Base-by-base conservation (phyloP, 148 eudicot species). In the Rhododendron ovatum region DNA sequence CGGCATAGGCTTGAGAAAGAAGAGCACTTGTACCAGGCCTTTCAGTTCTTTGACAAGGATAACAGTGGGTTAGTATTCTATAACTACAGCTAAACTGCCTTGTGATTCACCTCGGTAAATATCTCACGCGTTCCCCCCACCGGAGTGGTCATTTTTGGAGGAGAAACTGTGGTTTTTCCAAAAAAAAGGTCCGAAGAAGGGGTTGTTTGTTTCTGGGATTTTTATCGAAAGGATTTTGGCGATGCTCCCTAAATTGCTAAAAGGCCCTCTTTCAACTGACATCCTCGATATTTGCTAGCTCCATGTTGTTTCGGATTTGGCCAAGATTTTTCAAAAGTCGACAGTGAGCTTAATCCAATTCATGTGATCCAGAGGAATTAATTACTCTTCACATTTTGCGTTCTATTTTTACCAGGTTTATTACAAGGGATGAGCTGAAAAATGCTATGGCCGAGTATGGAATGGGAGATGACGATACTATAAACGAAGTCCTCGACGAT, bases 381-480 rank as follows among this genome's bases (percentile, higher is more conserved):
- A 7, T 59, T 22, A 20, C 24, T 57, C 3, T 1, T 26, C 50
- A 17, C 18, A 39, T 12, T 48, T 73, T 65, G 63, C 39, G n/a
- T 80, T 80, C 2, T 13, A 5, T 39, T 0, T 43, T 76, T n/a
- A 26, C 41, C 90, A 96, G 98, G 88, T 90, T 81, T 86, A 96
- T 96, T 17, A 95, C 99, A 45, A 92, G 97, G 88, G 99, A 96
- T 84, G 99, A 95, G 88, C 92, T 96, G 71, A 92, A 90, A 88
- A 91, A 89, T 14, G 95, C 95, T 9, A 94, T 96, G 98, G 81
- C 92, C 8, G 85, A 93, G 84, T 91, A 90, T 83, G 96, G 94
- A 84, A 96, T 94, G 96, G 99, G 94, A 48, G 98, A 96, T 81
- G 98, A 96, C 59, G 95, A 92, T 88, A 95, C 99, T 15, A 94